A percentile compares a stretch with the other conserved stretches of the same genome.
These are phyloP conservation scores for Omphalotus guepiniiformis DNA, from an alignment of 768 basidiomycete species.

Conservation along the genomic window DNA sequence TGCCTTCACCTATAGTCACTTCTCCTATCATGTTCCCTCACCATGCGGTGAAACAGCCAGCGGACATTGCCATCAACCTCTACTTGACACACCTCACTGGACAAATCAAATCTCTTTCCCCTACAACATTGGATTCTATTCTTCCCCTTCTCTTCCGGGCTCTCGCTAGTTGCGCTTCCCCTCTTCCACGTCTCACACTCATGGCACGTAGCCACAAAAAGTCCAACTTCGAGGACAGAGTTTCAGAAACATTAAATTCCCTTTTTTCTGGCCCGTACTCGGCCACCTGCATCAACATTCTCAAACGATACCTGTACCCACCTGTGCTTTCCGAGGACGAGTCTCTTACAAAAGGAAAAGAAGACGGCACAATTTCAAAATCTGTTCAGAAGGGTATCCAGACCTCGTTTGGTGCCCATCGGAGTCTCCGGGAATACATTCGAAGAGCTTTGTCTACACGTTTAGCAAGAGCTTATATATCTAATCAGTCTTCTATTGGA, in stretches of 20 bases:
- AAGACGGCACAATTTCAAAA: conserved; percentile 12
- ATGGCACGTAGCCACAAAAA: conserved; percentile 28
- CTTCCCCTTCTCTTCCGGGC: conserved; percentile 73
- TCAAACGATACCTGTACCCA: conserved; percentile 57
- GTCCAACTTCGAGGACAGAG: conserved; percentile 45
- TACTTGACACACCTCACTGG: conserved; percentile 7
- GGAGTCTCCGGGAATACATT: conserved; percentile 60
- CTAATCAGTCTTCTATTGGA: conserved; percentile 43
- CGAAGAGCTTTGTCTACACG: conserved; percentile 57
- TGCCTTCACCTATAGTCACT: conserved; percentile 7
- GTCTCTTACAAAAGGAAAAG: conserved; percentile 15
- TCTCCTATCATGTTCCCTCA: neutral
- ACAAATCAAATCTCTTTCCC: conserved; percentile 8
- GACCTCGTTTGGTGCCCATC: conserved; percentile 54
- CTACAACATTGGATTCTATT: conserved; percentile 28
- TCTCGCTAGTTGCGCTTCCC: conserved; percentile 58
- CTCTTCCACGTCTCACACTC: conserved; percentile 66
- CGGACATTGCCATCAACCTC: neutral
- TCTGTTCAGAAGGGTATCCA: conserved; percentile 30
- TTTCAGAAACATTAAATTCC: conserved; percentile 51
- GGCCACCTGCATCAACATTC: conserved; percentile 57
- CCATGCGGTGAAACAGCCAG: conserved; percentile 4
- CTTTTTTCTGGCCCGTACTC: conserved; percentile 66
- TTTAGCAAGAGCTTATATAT: conserved; percentile 65
- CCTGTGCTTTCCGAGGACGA: no score